phyloP scores from a whole-genome alignment of 345 rosid genomes.

The Carallia pectinifolia region DNA sequence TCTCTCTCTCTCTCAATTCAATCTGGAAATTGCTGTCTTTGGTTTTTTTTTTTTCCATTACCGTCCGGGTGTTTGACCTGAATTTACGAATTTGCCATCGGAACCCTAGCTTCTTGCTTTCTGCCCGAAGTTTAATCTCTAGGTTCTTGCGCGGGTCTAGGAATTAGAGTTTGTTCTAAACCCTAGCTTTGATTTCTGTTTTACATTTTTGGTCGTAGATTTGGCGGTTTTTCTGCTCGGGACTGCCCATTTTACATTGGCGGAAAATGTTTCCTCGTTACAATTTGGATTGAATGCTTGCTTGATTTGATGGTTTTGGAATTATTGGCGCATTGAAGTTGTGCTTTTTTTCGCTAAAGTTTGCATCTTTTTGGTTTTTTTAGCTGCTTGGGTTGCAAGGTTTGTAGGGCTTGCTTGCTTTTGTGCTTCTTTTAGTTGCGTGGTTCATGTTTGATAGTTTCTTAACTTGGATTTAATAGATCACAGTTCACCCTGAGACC shows the following conservation, averaged over 20 bases:
- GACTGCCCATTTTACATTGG: not conserved
- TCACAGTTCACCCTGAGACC: conserved; percentile 15
- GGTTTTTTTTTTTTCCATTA: conserved; percentile 12
- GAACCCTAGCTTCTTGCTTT: conserved; percentile 47
- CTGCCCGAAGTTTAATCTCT: conserved; percentile 10
- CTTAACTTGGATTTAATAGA: conserved; percentile 14
- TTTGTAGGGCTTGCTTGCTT: conserved; percentile 19
- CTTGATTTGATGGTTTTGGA: conserved; percentile 23
- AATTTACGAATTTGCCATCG: conserved; percentile 39
- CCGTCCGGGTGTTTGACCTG: conserved; percentile 2
- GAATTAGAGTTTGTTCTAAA: conserved; percentile 22
- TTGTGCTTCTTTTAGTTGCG: too few relatives aligned
- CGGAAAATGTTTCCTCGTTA: conserved; percentile 10
- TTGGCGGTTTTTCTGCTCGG: conserved; percentile 4
- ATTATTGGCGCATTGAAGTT: not conserved
- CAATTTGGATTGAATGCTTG: conserved; percentile 11
- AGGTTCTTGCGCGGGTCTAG: conserved; percentile 5
- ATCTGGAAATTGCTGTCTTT: not conserved
- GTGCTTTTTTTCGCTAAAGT: conserved; percentile 1
- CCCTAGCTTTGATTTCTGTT: conserved; percentile 44
- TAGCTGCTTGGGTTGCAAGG: conserved; percentile 9
- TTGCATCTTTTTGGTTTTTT: conserved; percentile 15
- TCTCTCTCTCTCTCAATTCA: not conserved
- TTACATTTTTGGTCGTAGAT: conserved; percentile 15
- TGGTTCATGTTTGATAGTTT: not conserved